phyloP scores from a whole-genome alignment of 2,329 filamentous ascomycete genomes.

The Hymenoscyphus albidus region DNA sequence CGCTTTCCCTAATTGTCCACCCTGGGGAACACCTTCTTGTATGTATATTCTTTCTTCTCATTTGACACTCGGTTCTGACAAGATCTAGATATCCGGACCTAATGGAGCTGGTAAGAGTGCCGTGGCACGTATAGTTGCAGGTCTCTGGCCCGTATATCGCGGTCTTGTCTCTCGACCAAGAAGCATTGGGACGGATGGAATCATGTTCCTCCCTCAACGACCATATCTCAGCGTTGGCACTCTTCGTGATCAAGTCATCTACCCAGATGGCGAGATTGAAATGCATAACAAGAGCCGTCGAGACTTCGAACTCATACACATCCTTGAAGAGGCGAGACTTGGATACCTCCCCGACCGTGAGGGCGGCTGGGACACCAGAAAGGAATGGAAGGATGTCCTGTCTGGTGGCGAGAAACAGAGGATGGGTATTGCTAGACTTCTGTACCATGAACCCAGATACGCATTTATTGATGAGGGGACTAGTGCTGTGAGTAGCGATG shows the following conservation, averaged over 20 bases:
- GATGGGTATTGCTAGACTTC: conserved; percentile 81
- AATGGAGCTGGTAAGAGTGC: conserved; percentile 94
- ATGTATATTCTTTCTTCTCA: conserved; percentile 27
- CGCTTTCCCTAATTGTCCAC: conserved; percentile 82
- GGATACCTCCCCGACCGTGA: conserved; percentile 89
- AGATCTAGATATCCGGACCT: conserved; percentile 72
- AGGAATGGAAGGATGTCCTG: conserved; percentile 98
- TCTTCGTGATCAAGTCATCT: conserved; percentile 94
- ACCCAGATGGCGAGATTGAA: conserved; percentile 89
- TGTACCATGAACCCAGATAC: conserved; percentile 94
- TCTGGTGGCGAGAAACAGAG: conserved; percentile 96
- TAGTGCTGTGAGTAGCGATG: conserved; percentile 87
- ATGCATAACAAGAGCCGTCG: conserved; percentile 79
- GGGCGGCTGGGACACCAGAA: conserved; percentile 93
- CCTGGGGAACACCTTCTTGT: conserved; percentile 84
- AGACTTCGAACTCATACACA: conserved; percentile 71
- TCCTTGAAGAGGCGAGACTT: conserved; percentile 78
- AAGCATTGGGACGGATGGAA: conserved; percentile 75
- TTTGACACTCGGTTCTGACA: conserved; percentile 13
- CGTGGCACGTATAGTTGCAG: conserved; percentile 81
- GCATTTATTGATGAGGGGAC: conserved; percentile 96
- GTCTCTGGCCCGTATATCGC: conserved; percentile 93
- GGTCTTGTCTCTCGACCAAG: conserved; percentile 87
- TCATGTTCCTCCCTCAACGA: conserved; percentile 96
- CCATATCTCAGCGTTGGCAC: conserved; percentile 92